Evolutionary conservation across 345 rosid genomes (phyloP), one percentile per base, ranked within the genome.

Genomic region (Cardamine resedifolia): DNA sequence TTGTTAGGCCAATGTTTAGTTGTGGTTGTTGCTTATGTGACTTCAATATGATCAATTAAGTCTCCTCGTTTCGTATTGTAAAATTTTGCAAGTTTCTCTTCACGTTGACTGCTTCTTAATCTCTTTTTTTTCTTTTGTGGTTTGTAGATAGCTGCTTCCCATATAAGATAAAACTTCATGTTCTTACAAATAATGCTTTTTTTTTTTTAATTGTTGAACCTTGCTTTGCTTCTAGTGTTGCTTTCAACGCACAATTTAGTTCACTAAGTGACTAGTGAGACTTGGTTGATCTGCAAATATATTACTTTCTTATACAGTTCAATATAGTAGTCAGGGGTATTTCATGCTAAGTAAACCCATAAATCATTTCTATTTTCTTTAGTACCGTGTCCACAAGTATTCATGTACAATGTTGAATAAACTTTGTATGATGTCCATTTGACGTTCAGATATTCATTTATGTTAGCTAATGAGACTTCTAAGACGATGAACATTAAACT

Each of bases 1-100:
- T 15, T 53, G 70, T 6, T 18, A 34, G 66, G 60, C 26, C 19
- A 57, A 20, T 63, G 47, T 53, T 53, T 71, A 30, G 47, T 47
- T 58, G 53, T 56, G 51, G 5, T 39, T 12, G 30, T 28, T 56
- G 57, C 28, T 3, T 15, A 10, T 26, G 31, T 19, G 60, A 53
- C 19, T 36, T 0, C 3, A n/a, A 3, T 9, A 21, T 33, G 27
- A 16, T 33, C 48, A n/a, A 15, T 19, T 14, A 43, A 20, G 45
- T 23, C 4, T 53, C 4, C 6, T 41, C 21, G 7, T 5, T 53
- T 14, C 30, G 45, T 67, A 14, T 55, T 38, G 12, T 7, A 23
- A 26, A 18, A 14, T 14, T 31, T 58, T 21, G 33, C 44, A 28
- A 43, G 18, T 30, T 43, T 64, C 8, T 58, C 56, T 59, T 70